These are phyloP conservation scores for Sporothrix protearum DNA, from an alignment of 2,329 filamentous ascomycete genomes.

Conservation along the genomic window DNA sequence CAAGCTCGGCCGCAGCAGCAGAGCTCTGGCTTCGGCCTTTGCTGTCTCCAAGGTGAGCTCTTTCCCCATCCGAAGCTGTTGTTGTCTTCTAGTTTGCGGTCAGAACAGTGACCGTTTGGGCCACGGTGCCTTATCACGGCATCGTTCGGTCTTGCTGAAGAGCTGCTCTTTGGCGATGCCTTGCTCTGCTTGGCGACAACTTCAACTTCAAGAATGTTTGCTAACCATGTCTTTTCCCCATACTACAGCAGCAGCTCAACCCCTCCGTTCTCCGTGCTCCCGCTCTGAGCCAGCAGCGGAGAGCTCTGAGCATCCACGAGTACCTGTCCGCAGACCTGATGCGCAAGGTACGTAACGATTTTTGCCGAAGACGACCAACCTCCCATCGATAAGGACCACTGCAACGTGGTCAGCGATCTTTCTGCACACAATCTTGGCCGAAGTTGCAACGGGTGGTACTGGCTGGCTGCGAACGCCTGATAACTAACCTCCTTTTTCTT, in stretches of 20 bases:
- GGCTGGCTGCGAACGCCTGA: neutral
- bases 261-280: slow-evolving; percentile 53
- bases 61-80: neutral
- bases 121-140: neutral
- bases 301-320: slow-evolving; percentile 95
- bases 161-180: neutral
- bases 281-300: slow-evolving; percentile 68
- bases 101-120: neutral
- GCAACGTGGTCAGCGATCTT: neutral
- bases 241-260: slow-evolving; percentile 39
- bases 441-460: no score
- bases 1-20: slow-evolving; percentile 77
- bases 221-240: neutral
- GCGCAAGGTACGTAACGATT: slow-evolving; percentile 54
- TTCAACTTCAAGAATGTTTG: neutral
- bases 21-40: slow-evolving; percentile 75
- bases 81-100: neutral
- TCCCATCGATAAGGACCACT: neutral
- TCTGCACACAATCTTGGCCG: neutral
- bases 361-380: neutral
- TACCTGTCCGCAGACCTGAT: slow-evolving; percentile 94
- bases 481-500: neutral
- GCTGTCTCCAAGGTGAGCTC: slow-evolving; percentile 67
- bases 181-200: neutral
- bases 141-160: neutral